Percentiles rank a stretch among this genome's conserved stretches.
Conservation (phyloP, 2,329 filamentous ascomycete species). For the Aspergillus sp. region DNA sequence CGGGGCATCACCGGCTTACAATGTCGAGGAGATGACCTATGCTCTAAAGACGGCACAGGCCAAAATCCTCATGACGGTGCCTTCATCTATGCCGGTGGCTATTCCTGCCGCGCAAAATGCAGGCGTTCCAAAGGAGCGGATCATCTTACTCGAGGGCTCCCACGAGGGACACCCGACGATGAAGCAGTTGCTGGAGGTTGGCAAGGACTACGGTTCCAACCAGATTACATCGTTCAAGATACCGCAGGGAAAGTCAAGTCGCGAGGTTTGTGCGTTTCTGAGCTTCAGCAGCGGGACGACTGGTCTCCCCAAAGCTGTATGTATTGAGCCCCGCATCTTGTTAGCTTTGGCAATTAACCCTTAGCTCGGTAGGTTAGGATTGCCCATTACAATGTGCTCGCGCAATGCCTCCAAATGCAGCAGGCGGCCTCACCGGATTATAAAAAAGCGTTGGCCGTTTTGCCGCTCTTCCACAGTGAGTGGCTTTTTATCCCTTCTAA, state of each 20-base stretch:
- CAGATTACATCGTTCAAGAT: slow-evolving; percentile 46
- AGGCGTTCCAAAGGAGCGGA: slow-evolving; percentile 44
- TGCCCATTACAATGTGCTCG: slow-evolving; percentile 47
- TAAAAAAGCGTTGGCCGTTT: slow-evolving; percentile 47
- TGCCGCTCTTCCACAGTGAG: slow-evolving; percentile 52
- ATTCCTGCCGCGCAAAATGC: slow-evolving; percentile 46
- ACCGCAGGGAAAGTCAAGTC: slow-evolving; percentile 47
- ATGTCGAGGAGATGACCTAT: slow-evolving; percentile 60
- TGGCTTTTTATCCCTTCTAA: background rate
- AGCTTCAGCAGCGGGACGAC: slow-evolving; percentile 46
- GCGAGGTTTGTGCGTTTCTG: slow-evolving; percentile 47
- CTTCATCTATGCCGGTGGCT: slow-evolving; percentile 48
- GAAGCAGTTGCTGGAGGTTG: slow-evolving; percentile 24
- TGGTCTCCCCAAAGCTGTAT: slow-evolving; percentile 41
- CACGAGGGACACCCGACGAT: slow-evolving; percentile 42
- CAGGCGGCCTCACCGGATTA: slow-evolving; percentile 44
- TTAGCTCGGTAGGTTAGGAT: slow-evolving; percentile 40
- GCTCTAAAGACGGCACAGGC: slow-evolving; percentile 51
- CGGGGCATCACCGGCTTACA: slow-evolving; percentile 58
- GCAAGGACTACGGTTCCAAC: slow-evolving; percentile 27
- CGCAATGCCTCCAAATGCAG: slow-evolving; percentile 54
- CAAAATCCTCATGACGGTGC: slow-evolving; percentile 51
- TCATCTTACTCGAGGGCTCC: slow-evolving; percentile 52
- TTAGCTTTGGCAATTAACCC: slow-evolving; percentile 6
- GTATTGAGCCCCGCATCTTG: slow-evolving; percentile 13